phyloP scores from a whole-genome alignment of 352 stramenopile species.

The Phytophthora macrochlamydospora region DNA sequence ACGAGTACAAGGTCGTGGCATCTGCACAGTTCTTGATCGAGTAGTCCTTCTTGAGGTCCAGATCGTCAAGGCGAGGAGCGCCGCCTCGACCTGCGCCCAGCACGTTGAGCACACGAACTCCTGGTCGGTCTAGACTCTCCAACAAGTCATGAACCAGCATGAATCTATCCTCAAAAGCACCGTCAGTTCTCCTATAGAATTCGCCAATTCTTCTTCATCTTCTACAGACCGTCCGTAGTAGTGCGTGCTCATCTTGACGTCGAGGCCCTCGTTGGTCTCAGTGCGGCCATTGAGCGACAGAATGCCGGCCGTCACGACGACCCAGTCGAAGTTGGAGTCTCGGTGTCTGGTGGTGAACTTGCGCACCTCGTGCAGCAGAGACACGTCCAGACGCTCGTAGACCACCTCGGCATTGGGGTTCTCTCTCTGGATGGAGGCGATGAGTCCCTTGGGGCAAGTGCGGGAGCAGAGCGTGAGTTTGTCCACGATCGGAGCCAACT shows the following conservation, averaged over 20 bases:
- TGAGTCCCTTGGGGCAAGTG: conserved; percentile 19
- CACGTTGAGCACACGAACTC: conserved; percentile 35
- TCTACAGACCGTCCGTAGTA: conserved; percentile 35
- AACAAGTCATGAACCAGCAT: conserved; percentile 38
- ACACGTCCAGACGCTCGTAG: conserved; percentile 35
- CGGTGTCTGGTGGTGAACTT: conserved; percentile 30
- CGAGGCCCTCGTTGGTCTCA: conserved; percentile 32
- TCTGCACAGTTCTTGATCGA: conserved; percentile 32
- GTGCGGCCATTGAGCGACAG: conserved; percentile 36
- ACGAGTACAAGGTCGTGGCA: conserved; percentile 37
- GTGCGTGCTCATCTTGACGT: conserved; percentile 41
- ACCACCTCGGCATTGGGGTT: conserved; percentile 27
- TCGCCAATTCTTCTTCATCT: not conserved
- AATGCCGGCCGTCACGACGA: conserved; percentile 30
- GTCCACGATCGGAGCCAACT: conserved; percentile 29
- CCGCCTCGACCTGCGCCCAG: conserved; percentile 28
- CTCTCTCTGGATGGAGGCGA: conserved; percentile 22
- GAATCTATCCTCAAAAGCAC: conserved; percentile 18
- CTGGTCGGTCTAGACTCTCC: conserved; percentile 19
- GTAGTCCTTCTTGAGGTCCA: conserved; percentile 34
- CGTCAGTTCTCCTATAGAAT: not conserved
- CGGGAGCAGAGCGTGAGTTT: conserved; percentile 37
- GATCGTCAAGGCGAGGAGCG: conserved; percentile 28
- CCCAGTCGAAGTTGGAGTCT: conserved; percentile 35
- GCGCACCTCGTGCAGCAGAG: conserved; percentile 34